phyloP scores from a whole-genome alignment of 2,329 filamentous ascomycete species.

The Thelonectria discophora region DNA sequence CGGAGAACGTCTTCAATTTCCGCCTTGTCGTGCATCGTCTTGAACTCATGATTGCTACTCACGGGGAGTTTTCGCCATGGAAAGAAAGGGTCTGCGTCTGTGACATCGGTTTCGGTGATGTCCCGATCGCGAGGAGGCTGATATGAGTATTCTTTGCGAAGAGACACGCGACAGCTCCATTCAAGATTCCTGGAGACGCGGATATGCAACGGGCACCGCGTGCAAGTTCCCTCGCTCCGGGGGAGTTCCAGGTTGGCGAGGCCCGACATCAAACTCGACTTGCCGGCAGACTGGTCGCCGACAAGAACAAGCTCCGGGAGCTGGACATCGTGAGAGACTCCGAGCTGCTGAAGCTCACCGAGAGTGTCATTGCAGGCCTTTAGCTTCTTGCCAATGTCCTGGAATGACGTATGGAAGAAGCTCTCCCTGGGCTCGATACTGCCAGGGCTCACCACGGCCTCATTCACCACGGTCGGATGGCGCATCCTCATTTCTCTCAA shows the following conservation, averaged over 20 bases:
- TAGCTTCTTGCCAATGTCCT: slow-evolving; percentile 68
- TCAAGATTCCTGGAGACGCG: slow-evolving; percentile 66
- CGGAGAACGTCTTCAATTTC: slow-evolving; percentile 74
- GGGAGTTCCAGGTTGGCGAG: slow-evolving; percentile 77
- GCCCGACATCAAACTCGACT: slow-evolving; percentile 74
- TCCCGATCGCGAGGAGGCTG: slow-evolving; percentile 50
- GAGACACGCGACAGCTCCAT: slow-evolving; percentile 74
- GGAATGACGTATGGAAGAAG: slow-evolving; percentile 55
- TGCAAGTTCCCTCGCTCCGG: slow-evolving; percentile 76
- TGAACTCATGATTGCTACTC: slow-evolving; percentile 65
- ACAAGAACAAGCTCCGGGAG: slow-evolving; percentile 84
- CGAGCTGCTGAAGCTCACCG: slow-evolving; percentile 74
- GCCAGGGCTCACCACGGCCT: slow-evolving; percentile 31
- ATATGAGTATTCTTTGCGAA: slow-evolving; percentile 73
- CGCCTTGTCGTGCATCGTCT: slow-evolving; percentile 65
- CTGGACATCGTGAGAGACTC: slow-evolving; percentile 74
- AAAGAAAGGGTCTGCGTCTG: slow-evolving; percentile 63
- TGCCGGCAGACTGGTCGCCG: slow-evolving; percentile 86
- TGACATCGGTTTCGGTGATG: slow-evolving; percentile 59
- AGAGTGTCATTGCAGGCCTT: slow-evolving; percentile 73
- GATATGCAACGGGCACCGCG: slow-evolving; percentile 82
- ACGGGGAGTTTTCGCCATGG: slow-evolving; percentile 68
- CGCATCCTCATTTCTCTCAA: slow-evolving; percentile 50
- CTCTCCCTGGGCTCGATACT: slow-evolving; percentile 45
- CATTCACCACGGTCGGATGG: slow-evolving; percentile 15